These are phyloP conservation scores for Phlebiopsis gigantea DNA, from an alignment of 768 basidiomycete genomes.

Conservation along the genomic window DNA sequence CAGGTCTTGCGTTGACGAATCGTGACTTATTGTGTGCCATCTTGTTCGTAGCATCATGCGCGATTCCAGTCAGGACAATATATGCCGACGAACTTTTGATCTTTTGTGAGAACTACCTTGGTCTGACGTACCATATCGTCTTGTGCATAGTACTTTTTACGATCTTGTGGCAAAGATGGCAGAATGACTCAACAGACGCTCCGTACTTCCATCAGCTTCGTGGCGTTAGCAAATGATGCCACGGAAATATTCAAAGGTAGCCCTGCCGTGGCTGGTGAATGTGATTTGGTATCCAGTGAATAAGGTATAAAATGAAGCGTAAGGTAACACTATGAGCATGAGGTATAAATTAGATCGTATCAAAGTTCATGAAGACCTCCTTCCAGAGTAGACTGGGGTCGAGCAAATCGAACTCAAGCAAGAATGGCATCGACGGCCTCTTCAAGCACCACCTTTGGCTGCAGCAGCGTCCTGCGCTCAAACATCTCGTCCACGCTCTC, in stretches of 20 bases:
- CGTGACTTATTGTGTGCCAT: not conserved
- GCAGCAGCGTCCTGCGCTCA: conserved; percentile 56
- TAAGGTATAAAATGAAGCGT: not conserved
- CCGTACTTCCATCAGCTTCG: too few relatives aligned
- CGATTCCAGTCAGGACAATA: not conserved
- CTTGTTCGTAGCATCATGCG: not conserved
- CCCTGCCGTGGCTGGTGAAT: not conserved
- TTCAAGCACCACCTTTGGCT: conserved; percentile 75
- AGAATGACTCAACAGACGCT: too few relatives aligned
- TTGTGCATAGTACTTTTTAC: too few relatives aligned
- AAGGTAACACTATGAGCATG: not conserved
- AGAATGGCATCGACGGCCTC: conserved; percentile 53
- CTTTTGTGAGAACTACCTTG: not conserved
- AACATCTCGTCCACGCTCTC: conserved; percentile 34
- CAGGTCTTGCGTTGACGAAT: not conserved
- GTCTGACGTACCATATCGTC: too few relatives aligned
- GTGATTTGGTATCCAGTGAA: not conserved
- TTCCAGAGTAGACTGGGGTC: not conserved
- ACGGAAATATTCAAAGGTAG: not conserved
- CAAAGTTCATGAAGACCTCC: not conserved
- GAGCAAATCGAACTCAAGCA: not conserved
- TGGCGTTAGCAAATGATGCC: too few relatives aligned
- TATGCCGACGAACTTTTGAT: not conserved
- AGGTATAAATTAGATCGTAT: not conserved
- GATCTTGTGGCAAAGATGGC: too few relatives aligned